A percentile compares a stretch with the other conserved stretches of the same genome.
These are phyloP conservation scores for Galeopsis tetrahit DNA, from an alignment of 257 asterid genomes.

Conservation along the genomic window DNA sequence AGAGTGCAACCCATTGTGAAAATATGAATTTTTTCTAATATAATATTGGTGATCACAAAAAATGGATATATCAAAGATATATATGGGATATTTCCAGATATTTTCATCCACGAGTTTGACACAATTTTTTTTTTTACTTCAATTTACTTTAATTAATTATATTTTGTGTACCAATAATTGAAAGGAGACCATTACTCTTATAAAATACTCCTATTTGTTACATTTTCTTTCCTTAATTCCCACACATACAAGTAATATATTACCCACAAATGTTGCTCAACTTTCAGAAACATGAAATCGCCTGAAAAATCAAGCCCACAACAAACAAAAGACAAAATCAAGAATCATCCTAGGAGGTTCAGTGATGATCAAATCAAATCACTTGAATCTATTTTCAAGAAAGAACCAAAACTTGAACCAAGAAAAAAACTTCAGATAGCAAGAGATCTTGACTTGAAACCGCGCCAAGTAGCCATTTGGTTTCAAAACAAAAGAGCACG, in stretches of 20 bases:
- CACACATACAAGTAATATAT: not conserved
- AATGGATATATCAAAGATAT: no score
- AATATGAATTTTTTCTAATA: no score
- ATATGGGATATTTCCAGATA: no score
- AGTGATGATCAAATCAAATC: conserved; percentile 49
- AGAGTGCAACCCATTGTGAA: no score
- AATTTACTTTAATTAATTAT: no score
- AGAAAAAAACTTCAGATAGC: conserved; percentile 49
- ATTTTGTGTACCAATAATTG: no score
- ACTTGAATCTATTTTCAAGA: conserved; percentile 50
- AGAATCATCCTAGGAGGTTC: conserved; percentile 45
- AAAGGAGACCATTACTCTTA: not conserved
- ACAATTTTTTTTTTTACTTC: no score
- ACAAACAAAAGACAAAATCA: conserved; percentile 37
- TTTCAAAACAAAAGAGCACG: conserved; percentile 61
- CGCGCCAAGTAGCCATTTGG: conserved; percentile 66
- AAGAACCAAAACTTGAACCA: conserved; percentile 50
- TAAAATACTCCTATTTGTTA: conserved; percentile 13
- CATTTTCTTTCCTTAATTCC: conserved; percentile 14
- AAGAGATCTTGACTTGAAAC: conserved; percentile 52
- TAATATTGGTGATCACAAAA: no score
- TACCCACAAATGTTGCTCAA: not conserved
- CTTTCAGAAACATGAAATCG: conserved; percentile 46
- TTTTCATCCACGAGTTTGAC: no score
- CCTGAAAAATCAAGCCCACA: conserved; percentile 40